These are phyloP conservation scores for Mycena kentingensis DNA, from an alignment of 768 basidiomycete species.

Conservation along the genomic window DNA sequence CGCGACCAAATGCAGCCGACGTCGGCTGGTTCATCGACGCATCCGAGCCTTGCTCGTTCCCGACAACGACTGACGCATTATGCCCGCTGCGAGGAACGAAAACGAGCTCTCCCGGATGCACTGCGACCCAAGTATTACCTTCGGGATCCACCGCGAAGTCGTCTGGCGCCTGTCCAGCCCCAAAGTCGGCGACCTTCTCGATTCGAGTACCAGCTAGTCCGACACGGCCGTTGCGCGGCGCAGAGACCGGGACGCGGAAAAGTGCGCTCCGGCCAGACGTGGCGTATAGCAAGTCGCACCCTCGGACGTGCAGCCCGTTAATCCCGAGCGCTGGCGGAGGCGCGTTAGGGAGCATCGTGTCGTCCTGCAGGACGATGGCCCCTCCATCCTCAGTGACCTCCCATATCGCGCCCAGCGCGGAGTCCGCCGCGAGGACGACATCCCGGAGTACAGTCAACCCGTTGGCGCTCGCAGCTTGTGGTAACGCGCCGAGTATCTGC, in stretches of 20 bases:
- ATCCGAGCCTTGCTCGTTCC: background rate
- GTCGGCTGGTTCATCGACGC: background rate
- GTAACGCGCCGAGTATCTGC: background rate
- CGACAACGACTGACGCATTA: background rate
- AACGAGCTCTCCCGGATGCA: conserved; percentile 7
- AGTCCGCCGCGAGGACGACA: conserved; percentile 7
- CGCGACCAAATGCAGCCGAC: conserved; percentile 5
- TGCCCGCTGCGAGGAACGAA: background rate
- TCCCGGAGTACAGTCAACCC: background rate
- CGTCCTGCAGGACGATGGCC: conserved; percentile 2
- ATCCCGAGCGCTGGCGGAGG: conserved; percentile 9
- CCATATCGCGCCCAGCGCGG: conserved; percentile 8
- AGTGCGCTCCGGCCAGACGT: background rate
- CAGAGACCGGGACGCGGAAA: background rate
- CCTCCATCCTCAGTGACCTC: conserved; percentile 3
- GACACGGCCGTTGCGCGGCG: background rate
- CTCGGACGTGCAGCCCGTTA: conserved; percentile 10
- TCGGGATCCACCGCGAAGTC: conserved; percentile 8
- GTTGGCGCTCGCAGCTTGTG: background rate
- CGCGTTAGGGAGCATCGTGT: background rate
- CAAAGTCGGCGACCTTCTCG: background rate
- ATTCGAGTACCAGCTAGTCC: background rate
- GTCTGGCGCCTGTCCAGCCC: background rate
- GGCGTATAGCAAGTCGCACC: background rate
- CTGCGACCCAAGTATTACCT: conserved; percentile 10